Percentiles rank a stretch among this genome's conserved stretches.
Conservation (phyloP, 768 basidiomycete species). For the Hericium alpestre region DNA sequence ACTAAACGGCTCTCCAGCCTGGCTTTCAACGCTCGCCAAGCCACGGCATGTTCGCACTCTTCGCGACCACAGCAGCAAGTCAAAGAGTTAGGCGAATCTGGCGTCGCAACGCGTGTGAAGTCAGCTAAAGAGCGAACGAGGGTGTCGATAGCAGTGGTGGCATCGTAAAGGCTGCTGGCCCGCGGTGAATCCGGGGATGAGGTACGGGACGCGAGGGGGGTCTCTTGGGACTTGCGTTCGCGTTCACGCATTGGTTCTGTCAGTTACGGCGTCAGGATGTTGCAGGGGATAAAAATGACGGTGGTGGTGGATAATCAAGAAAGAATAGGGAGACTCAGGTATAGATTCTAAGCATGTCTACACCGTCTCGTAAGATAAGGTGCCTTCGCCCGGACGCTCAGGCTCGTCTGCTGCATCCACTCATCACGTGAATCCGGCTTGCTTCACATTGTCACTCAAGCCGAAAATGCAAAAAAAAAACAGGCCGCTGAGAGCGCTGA, state of each 20-base stretch:
- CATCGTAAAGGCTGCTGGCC: constrained; percentile 20
- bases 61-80: constrained; percentile 59
- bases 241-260: not conserved
- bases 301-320: too few species aligned
- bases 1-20: constrained; percentile 69
- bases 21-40: constrained; percentile 56
- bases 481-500: too few species aligned
- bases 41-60: constrained; percentile 52
- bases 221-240: not conserved
- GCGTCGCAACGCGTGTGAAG: constrained; percentile 67
- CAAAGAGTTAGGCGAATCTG: constrained; percentile 42
- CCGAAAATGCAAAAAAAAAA: too few species aligned
- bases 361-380: too few species aligned
- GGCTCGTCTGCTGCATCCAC: too few species aligned
- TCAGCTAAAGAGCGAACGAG: constrained; percentile 62
- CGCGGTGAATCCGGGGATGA: constrained; percentile 17
- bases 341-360: too few species aligned
- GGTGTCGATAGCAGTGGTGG: constrained; percentile 57
- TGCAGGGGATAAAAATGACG: too few species aligned
- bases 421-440: too few species aligned
- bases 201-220: not conserved
- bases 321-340: too few species aligned
- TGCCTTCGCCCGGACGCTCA: too few species aligned
- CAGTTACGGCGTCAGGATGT: too few species aligned
- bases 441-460: too few species aligned